Evolutionary conservation across 1,139 yeast genomes (phyloP), one percentile per base, ranked within the genome.

Genomic region (Suhomyces bribrorum): DNA sequence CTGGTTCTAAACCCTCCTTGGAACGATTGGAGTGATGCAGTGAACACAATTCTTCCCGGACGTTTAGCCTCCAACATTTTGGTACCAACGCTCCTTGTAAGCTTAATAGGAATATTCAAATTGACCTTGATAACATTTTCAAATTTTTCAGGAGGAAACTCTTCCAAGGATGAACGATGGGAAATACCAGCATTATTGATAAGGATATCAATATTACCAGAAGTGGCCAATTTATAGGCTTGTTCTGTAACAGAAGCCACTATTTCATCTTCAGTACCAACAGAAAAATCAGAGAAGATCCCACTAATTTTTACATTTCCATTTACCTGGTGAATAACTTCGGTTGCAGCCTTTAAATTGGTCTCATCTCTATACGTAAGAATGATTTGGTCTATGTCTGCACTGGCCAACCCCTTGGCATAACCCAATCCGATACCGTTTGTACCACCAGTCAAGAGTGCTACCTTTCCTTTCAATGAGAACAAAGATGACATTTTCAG

Each of bases 131-230:
- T 49, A 3, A 76, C 77, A n/a, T 56, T 59, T 41, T 65, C 63
- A 64, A 72, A 73, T 25, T 62, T 66, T 11, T 63, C 65, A 16
- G 65, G 67, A 5, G 71, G 64, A 43, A 69, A 64, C 15, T 55
- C 57, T 18, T 61, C 66, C 17, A 70, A 61, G 2, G 64, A 59
- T 17, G 53, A 56, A 17, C 77, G 59, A 33, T 55, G 45, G 32
- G 65, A 64, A 41, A 77, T 70, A 8, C 84, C 84, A 6, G 83
- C 83, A 49, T 78, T 76, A 51, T 77, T 78, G 46, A 79, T 55
- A 58, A 81, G 64, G 11, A 77, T 68, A 49, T 77, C 79, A 40
- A 77, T 64, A 25, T 57, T 52, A 1, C 62, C 69, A 26, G 56
- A 57, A 12, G 17, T 17, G 5, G 41, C 27, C 22, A 26, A 14